Base-by-base conservation (phyloP, 2,329 filamentous ascomycete genomes). In the Atkinsonella hypoxylon region DNA sequence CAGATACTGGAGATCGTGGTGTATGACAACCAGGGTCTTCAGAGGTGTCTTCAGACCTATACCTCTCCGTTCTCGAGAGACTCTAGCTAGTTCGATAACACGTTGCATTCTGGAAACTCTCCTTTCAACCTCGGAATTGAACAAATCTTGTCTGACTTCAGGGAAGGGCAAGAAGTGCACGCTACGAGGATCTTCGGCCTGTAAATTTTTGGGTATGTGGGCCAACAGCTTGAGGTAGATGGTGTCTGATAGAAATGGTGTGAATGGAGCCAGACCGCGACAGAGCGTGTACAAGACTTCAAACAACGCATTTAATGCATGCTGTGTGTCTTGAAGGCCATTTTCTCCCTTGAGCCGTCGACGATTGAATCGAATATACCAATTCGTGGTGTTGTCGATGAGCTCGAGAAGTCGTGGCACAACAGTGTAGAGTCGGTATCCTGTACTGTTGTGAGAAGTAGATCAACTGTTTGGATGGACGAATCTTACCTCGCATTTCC, bases 331-430 rank as follows among this genome's bases (percentile, higher is more conserved):
- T 13, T 90, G 79, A 22, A 88, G 69, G 17, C 89, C 89, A 56
- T 88, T 82, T 64, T 94, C 89, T 42, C 90, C 90, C 80, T 95
- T 96, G 57, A 95, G 75, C 50, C 90, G 82, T 67, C 87, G 87
- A 50, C 90, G 80, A 73, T 96, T 96, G 74, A 95, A 94, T 54
- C 89, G 81, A 65, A 96, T 96, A 70, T 96, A 96, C 90, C 90
- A 96, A 69, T 97, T 97, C n/a, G 90, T 96, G 4, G 87, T 89
- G 69, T 94, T 89, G 62, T 96, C 91, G 57, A 96, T 94, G 61
- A 95, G 78, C 52, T 78, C 78, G 17, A 95, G 77, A 53, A 97
- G 71, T 55, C 87, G 79, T 8, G 90, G 90, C 43, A 95, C 89
- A 43, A 97, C 91, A 1, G 90, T 97, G 68, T 96, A 97, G 36